Evolutionary conservation across 345 rosid genomes (phyloP), one percentile per base, ranked within the genome.

Genomic region (Cardamine chenopodiifolia): DNA sequence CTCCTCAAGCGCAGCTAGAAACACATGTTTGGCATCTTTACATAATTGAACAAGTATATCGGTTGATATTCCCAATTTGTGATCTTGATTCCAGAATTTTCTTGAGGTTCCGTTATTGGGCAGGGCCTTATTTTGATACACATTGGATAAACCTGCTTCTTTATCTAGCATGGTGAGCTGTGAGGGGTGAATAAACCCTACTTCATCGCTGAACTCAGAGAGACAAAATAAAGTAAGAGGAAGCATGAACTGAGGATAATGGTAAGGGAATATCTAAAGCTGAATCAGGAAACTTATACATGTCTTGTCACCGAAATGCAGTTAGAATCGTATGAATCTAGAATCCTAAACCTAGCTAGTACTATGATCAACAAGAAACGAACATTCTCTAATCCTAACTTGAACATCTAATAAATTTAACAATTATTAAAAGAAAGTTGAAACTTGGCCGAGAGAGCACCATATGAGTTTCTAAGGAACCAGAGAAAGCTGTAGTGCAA

Each of bases 121-220:
- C 32, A 40, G 50, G 17, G 54, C 13, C 18, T 39, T 71, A 60
- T 59, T 50, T 52, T 17, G 34, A 42, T 23, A 23, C 25, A 2
- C 25, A 23, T 14, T 48, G 68, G 72, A 81, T 11, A 42, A 17
- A 72, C 35, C 75, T 9, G 75, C 79, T 74, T 78, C 89, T 62
- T 76, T 69, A 45, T 69, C 80, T 66, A 95, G 83, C 19, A 75
- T 34, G 55, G 68, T 78, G 70, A 95, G 82, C 72, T 90, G 99
- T n/a, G 97, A 84, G 9, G 98, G 94, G 68, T 95, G 98, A 80
- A 92, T 74, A 71, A 87, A 88, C 72, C 92, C 98, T 15, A 95
- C 80, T 83, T 95, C 97, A 71, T 92, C 95, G 50, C 98, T 91
- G 81, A 23, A 71, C 34, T 70, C 59, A 81, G 56, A 39, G 32